Conservation (phyloP, 768 basidiomycete genomes). For the Tylopilus rubrobrunneus region DNA sequence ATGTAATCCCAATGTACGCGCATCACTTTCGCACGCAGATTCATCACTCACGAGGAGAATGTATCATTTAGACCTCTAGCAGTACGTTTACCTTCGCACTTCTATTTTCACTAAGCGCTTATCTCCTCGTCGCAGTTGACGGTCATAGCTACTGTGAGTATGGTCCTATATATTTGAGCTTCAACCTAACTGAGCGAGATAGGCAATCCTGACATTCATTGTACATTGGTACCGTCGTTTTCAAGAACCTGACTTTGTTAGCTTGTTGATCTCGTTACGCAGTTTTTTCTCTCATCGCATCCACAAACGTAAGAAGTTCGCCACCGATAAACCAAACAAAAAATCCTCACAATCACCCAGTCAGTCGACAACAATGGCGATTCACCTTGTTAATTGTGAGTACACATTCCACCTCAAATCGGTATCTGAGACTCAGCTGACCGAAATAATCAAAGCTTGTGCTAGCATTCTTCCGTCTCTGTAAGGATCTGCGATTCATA, state of each 20-base stretch:
- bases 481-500: slow-evolving; percentile 17
- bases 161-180: neutral
- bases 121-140: slow-evolving; percentile 19
- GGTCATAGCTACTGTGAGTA: slow-evolving; percentile 30
- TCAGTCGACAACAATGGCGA: slow-evolving; percentile 28
- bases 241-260: neutral
- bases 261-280: neutral
- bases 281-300: slow-evolving; percentile 14
- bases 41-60: neutral
- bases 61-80: slow-evolving; percentile 20
- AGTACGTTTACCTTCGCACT: slow-evolving; percentile 12
- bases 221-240: slow-evolving; percentile 41
- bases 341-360: slow-evolving; percentile 7
- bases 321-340: neutral
- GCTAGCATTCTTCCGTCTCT: slow-evolving; percentile 29
- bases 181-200: slow-evolving; percentile 22
- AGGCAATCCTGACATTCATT: slow-evolving; percentile 46
- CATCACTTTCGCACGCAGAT: neutral
- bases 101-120: neutral
- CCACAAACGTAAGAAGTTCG: slow-evolving; percentile 8
- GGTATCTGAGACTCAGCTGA: slow-evolving; percentile 1
- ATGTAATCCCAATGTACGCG: slow-evolving; percentile 44
- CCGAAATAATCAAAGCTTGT: slow-evolving; percentile 16
- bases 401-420: slow-evolving; percentile 1
- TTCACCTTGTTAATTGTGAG: slow-evolving; percentile 35